Evolutionary conservation across 805 yeast genomes (phyloP).

Genomic region (Metschnikowia lochheadii): DNA sequence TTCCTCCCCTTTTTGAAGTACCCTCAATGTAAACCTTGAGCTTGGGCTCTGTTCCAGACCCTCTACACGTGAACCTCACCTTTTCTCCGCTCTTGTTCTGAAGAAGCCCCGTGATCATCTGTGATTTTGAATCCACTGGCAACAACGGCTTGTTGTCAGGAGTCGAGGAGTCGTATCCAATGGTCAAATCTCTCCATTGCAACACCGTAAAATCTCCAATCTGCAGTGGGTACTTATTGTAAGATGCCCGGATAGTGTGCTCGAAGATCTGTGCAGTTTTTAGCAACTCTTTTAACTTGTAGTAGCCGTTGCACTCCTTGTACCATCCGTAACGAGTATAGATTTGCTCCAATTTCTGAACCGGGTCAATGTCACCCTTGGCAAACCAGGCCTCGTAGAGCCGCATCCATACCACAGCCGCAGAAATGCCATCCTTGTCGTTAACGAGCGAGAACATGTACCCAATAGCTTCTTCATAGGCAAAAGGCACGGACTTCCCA

Average conservation of each 20-base stretch:
- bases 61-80: constrained; percentile 80
- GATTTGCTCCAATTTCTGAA: constrained; percentile 54
- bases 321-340: constrained; percentile 70
- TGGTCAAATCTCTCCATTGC: constrained; percentile 80
- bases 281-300: constrained; percentile 52
- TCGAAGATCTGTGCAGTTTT: constrained; percentile 55
- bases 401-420: constrained; percentile 71
- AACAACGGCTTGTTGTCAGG: constrained; percentile 52
- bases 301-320: constrained; percentile 86
- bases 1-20: constrained; percentile 39
- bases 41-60: constrained; percentile 97
- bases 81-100: constrained; percentile 18
- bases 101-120: constrained; percentile 77
- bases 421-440: constrained; percentile 92
- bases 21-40: constrained; percentile 90
- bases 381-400: constrained; percentile 53
- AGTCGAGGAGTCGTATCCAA: constrained; percentile 74
- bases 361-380: constrained; percentile 33
- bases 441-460: constrained; percentile 81
- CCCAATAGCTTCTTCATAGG: constrained; percentile 94
- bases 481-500: constrained; percentile 79
- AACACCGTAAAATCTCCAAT: constrained; percentile 58
- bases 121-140: constrained; percentile 69
- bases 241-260: constrained; percentile 38
- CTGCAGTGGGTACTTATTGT: constrained; percentile 36